Conservation (phyloP, 1,139 yeast genomes). For the Yamadazyma diospyri region DNA sequence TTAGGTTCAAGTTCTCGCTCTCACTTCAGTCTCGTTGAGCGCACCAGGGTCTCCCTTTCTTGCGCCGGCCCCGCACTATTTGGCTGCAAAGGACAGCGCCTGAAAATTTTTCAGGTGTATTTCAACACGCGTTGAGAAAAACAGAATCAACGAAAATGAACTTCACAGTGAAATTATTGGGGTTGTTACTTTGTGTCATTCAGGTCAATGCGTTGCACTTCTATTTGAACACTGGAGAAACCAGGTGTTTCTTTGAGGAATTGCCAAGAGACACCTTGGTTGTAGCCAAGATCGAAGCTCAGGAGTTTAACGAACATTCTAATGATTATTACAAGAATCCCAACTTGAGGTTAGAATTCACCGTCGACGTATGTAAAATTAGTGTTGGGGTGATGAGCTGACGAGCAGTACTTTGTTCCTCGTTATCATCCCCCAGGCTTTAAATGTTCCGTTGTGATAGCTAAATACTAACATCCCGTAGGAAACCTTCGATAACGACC, state of each 20-base stretch:
- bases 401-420: too few relatives aligned
- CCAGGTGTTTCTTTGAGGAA: conserved; percentile 46
- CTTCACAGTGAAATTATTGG: conserved; percentile 11
- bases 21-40: too few relatives aligned
- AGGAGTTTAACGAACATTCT: conserved; percentile 30
- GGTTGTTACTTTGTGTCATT: conserved; percentile 14
- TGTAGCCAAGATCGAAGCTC: conserved; percentile 44
- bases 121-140: conserved; percentile 6
- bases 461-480: too few relatives aligned
- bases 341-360: conserved; percentile 35
- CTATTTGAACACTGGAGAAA: conserved; percentile 43
- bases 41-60: too few relatives aligned
- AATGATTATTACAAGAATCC: conserved; percentile 28
- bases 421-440: too few relatives aligned
- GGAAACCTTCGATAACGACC: conserved; percentile 50
- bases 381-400: too few relatives aligned
- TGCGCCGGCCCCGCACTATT: too few relatives aligned
- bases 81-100: conserved; percentile 2
- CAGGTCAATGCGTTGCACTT: conserved; percentile 38
- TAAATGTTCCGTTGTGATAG: too few relatives aligned
- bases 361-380: conserved; percentile 36
- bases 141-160: conserved; percentile 4
- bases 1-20: too few relatives aligned
- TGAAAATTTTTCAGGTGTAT: conserved; percentile 2
- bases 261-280: conserved; percentile 41